Evolutionary conservation across 768 basidiomycete genomes (phyloP), one percentile per base, ranked within the genome.

Genomic region (Suillus americanus): DNA sequence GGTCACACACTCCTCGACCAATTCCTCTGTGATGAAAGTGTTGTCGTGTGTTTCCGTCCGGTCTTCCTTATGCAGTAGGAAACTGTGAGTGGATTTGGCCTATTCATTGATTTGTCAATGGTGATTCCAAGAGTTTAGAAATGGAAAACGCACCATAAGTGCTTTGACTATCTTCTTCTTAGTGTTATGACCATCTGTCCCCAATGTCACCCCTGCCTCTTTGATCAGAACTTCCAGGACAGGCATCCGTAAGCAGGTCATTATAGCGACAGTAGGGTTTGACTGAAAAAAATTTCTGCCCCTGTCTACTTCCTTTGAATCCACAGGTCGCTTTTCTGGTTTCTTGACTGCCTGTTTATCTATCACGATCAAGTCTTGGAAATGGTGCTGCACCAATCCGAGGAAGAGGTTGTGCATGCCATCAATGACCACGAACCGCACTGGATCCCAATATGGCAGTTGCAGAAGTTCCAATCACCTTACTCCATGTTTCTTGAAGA

Each of bases 391-490:
- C 1, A 45, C 25, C 5, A 68, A 41, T 13, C 72, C 71, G 38
- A 80, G 69, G 57, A 74, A 72, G 2, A 80, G 66, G 33, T 73
- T 72, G 50, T 81, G 81, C 79, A 82, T 81, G 6, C 72, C 64
- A 40, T 82, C 79, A 20, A 79, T 68, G 0, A 76, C 71, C 1
- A 71, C 46, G 46, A 71, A 76, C 2, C n/a, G 54, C 6, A 71
- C 72, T 6, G 73, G 73, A 51, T 79, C 67, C 72, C 75, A 80
- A 66, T 81, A 80, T 0, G 77, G 74, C 3, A 81, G 71, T 3
- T 66, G 55, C 16, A 77, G 67, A 0, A 80, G 62, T n/a, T 70
- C 68, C 5, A 74, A 72, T 69, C 72, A 80, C 0, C 73, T 65
- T 10, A 78, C 60, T 7, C 77, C 74, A 54, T 62, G 64, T 41